These are phyloP conservation scores for Saturnispora kantuleensis DNA, from an alignment of 805 yeast genomes.

Conservation along the genomic window DNA sequence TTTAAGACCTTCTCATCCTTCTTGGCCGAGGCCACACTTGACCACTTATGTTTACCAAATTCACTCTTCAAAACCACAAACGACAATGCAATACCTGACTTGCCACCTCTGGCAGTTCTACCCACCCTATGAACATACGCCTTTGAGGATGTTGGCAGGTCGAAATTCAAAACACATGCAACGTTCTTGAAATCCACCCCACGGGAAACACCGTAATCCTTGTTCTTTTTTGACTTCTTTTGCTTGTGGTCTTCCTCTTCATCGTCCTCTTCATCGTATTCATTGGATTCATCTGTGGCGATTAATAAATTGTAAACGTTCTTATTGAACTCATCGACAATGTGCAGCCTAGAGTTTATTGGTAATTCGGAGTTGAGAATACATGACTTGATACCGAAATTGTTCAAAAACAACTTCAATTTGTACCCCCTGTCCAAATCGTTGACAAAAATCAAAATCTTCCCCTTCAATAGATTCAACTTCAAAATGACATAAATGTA, in stretches of 20 bases:
- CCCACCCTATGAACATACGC: conserved; percentile 92
- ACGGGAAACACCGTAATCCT: conserved; percentile 89
- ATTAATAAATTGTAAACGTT: conserved; percentile 78
- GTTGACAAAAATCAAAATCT: conserved; percentile 83
- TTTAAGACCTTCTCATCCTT: conserved; percentile 79
- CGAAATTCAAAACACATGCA: conserved; percentile 93
- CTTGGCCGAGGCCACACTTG: conserved; percentile 59
- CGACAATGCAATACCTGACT: conserved; percentile 87
- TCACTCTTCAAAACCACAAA: conserved; percentile 79
- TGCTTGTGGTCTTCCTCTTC: conserved; percentile 23
- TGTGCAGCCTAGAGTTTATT: conserved; percentile 83
- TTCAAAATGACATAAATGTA: conserved; percentile 88
- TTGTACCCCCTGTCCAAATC: conserved; percentile 93
- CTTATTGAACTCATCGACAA: conserved; percentile 90
- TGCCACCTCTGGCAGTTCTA: conserved; percentile 96
- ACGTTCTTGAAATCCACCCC: conserved; percentile 96
- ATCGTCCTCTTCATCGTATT: conserved; percentile 33
- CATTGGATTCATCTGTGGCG: conserved; percentile 87
- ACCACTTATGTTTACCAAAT: conserved; percentile 81
- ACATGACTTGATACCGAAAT: conserved; percentile 85
- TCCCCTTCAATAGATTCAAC: conserved; percentile 79
- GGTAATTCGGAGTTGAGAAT: conserved; percentile 90
- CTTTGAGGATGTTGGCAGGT: conserved; percentile 80
- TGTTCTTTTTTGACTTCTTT: conserved; percentile 24
- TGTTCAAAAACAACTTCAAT: conserved; percentile 81